Conservation (phyloP, 1,284 basidiomycete species). For the Mycosarcoma mackinlayi region DNA sequence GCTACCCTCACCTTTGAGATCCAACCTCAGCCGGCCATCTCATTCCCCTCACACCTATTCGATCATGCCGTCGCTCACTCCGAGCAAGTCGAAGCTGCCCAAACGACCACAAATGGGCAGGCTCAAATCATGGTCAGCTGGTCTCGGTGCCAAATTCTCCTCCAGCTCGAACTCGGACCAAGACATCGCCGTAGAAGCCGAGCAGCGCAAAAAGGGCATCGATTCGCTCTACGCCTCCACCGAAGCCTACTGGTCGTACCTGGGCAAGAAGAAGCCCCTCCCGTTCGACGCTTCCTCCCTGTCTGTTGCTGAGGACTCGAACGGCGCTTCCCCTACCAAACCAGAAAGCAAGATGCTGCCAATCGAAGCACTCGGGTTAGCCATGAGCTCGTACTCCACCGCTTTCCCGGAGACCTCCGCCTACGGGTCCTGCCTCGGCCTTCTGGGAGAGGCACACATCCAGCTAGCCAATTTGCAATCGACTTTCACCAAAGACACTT, state of each 20-base stretch:
- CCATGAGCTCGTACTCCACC: conserved; percentile 36
- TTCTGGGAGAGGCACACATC: conserved; percentile 43
- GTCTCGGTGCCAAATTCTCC: conserved; percentile 35
- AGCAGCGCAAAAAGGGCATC: conserved; percentile 41
- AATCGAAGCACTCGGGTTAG: conserved; percentile 47
- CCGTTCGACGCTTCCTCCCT: conserved; percentile 34
- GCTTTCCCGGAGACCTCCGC: conserved; percentile 26
- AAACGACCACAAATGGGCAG: conserved; percentile 33
- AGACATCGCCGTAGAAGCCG: conserved; percentile 37
- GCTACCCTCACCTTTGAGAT: background rate
- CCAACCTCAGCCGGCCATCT: no score
- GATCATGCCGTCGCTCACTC: conserved; percentile 16
- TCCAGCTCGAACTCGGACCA: conserved; percentile 5
- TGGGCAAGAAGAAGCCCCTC: conserved; percentile 47
- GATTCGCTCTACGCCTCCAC: conserved; percentile 41
- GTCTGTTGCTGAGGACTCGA: conserved; percentile 24
- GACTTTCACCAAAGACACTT: conserved; percentile 45
- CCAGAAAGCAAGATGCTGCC: conserved; percentile 43
- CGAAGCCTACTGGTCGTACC: conserved; percentile 48
- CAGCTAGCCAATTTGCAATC: conserved; percentile 41
- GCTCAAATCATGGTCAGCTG: conserved; percentile 36
- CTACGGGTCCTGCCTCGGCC: conserved; percentile 33
- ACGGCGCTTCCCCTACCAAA: conserved; percentile 15
- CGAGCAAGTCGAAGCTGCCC: conserved; percentile 15
- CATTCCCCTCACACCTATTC: background rate